Conservation (phyloP, 352 stramenopile genomes). For the Phytopythium sindhum region DNA sequence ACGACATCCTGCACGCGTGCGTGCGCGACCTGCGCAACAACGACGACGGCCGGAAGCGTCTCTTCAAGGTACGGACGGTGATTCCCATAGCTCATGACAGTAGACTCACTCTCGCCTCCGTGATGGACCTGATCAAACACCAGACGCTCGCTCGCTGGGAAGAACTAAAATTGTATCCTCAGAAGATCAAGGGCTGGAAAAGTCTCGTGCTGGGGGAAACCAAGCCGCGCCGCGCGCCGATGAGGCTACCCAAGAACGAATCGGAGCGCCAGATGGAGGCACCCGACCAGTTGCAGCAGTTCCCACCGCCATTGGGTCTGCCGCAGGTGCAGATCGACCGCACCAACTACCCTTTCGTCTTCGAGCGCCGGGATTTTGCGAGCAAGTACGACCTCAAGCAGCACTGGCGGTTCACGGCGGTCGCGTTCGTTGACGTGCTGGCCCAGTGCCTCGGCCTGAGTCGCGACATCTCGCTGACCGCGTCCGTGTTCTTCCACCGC, state of each 20-base stretch:
- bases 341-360: constrained; percentile 69
- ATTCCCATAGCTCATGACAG: background rate
- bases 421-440: constrained; percentile 81
- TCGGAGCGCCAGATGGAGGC: constrained; percentile 60
- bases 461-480: constrained; percentile 68
- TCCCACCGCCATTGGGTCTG: constrained; percentile 47
- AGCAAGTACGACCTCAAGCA: constrained; percentile 65
- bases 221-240: constrained; percentile 53
- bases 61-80: constrained; percentile 56
- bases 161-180: constrained; percentile 72
- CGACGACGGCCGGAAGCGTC: constrained; percentile 64
- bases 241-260: constrained; percentile 57
- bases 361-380: constrained; percentile 60
- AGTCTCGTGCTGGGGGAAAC: constrained; percentile 60
- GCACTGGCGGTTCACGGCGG: constrained; percentile 77
- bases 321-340: constrained; percentile 60
- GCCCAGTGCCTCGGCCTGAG: constrained; percentile 62
- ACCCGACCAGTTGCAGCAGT: constrained; percentile 72
- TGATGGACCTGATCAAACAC: background rate
- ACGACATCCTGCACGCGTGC: constrained; percentile 72
- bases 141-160: constrained; percentile 82
- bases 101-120: background rate
- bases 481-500: constrained; percentile 75
- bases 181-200: constrained; percentile 82
- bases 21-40: constrained; percentile 61